Base-by-base conservation (phyloP, 2,329 filamentous ascomycete genomes). In the Orbilia blumenaviensis region DNA sequence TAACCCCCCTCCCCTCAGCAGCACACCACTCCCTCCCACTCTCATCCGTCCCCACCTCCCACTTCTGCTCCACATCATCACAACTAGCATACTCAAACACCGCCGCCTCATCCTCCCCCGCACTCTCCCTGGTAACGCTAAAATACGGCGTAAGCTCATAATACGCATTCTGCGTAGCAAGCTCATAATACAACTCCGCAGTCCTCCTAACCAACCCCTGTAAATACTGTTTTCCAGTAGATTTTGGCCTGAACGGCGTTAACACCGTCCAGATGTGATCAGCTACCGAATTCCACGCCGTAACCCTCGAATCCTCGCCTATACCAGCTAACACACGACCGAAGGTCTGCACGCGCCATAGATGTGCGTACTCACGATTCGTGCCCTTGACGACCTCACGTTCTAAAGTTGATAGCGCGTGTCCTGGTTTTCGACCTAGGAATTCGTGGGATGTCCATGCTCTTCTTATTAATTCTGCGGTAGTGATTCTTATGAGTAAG, bases 261-360 rank as follows among this genome's bases (percentile, higher is more conserved):
- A 54, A 14, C 14, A 54, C 3, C 8, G 32, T 16, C 12, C 34
- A 32, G 4, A 54, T 27, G 8, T 21, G 18, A 34, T 54, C 48
- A 7, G 27, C 48, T n/a, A 54, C 48, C 2, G 25, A n/a, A 21
- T 54, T n/a, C 1, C 18, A n/a, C 7, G 27, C 48, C 0, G 27
- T 1, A 14, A 32, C 34, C 6, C 48, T 32, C 5, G 48, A 25
- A 18, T 54, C 48, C 21, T 54, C 48, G 10, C 48, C 48, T 27
- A 54, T 54, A 9, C 48, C 48, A 3, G 48, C 48, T 34, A 54
- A 16, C 10, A 54, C 48, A 9, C 48, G 27, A 7, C 50, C 32
- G 25, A 72, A 42, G 14, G 67, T 72, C 16, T 72, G 67, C n/a
- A 72, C 46, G 1, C 67, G 67, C 67, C 67, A 72, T 14, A 72